Evolutionary conservation across 2,329 filamentous ascomycete species (phyloP).

Genomic region (Pestalotiopsis sp.): DNA sequence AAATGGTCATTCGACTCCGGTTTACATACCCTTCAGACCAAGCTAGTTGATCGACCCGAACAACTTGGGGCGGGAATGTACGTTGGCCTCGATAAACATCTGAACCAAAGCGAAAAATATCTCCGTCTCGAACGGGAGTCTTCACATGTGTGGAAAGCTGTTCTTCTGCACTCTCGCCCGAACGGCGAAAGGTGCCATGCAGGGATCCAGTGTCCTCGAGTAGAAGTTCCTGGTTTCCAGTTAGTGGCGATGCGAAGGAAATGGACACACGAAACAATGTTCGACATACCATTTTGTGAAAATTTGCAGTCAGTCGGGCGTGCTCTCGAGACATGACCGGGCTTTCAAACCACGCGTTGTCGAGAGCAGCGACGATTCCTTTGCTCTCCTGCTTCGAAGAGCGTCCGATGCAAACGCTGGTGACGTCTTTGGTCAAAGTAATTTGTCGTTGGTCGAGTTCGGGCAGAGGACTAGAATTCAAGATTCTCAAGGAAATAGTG

Average conservation of each 20-base stretch:
- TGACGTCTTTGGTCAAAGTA: conserved; percentile 23
- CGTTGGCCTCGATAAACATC: conserved; percentile 36
- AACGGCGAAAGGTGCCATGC: conserved; percentile 52
- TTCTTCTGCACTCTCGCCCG: conserved; percentile 16
- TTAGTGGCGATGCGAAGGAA: conserved; percentile 36
- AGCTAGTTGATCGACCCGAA: conserved; percentile 31
- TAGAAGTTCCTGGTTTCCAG: conserved; percentile 44
- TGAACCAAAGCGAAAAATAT: conserved; percentile 38
- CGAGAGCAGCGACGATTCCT: conserved; percentile 34
- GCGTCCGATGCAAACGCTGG: conserved; percentile 38
- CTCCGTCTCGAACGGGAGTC: conserved; percentile 31
- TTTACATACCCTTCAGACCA: conserved; percentile 1
- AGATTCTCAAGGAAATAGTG: neutral
- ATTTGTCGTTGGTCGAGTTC: conserved; percentile 26
- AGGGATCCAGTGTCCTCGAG: conserved; percentile 50
- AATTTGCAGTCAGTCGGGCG: conserved; percentile 52
- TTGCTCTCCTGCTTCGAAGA: conserved; percentile 46
- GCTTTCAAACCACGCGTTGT: conserved; percentile 70
- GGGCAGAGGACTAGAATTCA: neutral
- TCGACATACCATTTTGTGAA: conserved; percentile 42
- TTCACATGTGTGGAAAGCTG: conserved; percentile 20
- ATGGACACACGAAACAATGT: neutral
- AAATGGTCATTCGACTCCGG: neutral
- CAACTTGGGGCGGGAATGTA: conserved; percentile 38
- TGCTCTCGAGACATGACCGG: conserved; percentile 72